These are phyloP conservation scores for Cyclostephanos tholiformis DNA, from an alignment of 108 stramenopile genomes.

Conservation along the genomic window DNA sequence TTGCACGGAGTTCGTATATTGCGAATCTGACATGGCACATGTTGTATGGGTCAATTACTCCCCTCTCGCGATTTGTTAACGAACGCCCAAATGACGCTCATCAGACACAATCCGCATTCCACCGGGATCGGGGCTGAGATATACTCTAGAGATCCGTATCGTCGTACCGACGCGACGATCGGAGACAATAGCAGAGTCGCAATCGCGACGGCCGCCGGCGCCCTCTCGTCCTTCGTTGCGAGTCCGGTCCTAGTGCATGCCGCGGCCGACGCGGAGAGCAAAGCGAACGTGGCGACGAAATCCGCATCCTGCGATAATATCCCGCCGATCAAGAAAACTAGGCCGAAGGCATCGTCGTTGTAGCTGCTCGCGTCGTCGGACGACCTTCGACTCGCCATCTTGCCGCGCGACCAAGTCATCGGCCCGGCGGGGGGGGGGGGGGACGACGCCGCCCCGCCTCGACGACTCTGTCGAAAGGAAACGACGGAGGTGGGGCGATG, in stretches of 20 bases:
- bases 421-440: not conserved
- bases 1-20: no score
- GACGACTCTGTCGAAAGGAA: conserved; percentile 34
- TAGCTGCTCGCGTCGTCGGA: conserved; percentile 27
- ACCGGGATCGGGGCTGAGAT: conserved; percentile 8
- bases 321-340: conserved; percentile 49
- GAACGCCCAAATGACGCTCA: conserved; percentile 27
- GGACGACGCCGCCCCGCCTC: not conserved
- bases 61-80: conserved; percentile 16
- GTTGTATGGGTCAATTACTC: not conserved
- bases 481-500: not conserved
- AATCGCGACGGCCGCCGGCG: conserved; percentile 21
- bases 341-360: conserved; percentile 72
- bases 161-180: conserved; percentile 23
- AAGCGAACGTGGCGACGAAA: conserved; percentile 52
- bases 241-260: conserved; percentile 9
- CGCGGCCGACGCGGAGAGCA: conserved; percentile 51
- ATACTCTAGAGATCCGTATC: conserved; percentile 13
- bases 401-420: not conserved
- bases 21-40: not conserved
- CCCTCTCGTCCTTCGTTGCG: conserved; percentile 15
- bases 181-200: conserved; percentile 22
- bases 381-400: not conserved
- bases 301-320: conserved; percentile 41
- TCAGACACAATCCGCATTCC: conserved; percentile 20